Evolutionary conservation across 352 stramenopile genomes (phyloP).

Genomic region (Thalassiosira hispida): DNA sequence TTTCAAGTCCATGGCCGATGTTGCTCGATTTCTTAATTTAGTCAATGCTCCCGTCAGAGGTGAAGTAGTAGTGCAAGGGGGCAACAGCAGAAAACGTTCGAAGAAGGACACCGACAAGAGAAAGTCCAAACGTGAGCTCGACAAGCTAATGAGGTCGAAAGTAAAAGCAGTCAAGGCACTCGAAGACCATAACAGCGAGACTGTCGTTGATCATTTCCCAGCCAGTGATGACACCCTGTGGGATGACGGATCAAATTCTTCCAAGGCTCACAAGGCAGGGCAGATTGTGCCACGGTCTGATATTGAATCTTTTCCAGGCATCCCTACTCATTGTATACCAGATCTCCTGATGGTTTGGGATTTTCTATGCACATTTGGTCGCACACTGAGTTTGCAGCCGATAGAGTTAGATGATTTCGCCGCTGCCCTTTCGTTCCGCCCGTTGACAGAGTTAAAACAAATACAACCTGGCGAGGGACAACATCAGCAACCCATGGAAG

Average conservation of each 20-base stretch:
- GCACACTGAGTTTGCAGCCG: conserved; percentile 68
- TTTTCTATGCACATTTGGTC: conserved; percentile 84
- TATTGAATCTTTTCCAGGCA: conserved; percentile 70
- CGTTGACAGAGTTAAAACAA: conserved; percentile 8
- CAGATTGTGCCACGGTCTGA: conserved; percentile 55
- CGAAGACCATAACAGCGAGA: conserved; percentile 71
- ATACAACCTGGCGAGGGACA: conserved; percentile 24
- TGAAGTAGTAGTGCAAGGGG: background rate
- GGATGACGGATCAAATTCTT: conserved; percentile 39
- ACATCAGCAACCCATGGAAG: conserved; percentile 47
- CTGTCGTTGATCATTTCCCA: conserved; percentile 52
- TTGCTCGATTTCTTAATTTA: conserved; percentile 72
- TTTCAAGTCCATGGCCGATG: conserved; percentile 79
- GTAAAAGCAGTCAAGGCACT: conserved; percentile 64
- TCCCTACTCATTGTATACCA: conserved; percentile 75
- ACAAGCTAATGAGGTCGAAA: conserved; percentile 70
- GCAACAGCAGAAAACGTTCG: conserved; percentile 23
- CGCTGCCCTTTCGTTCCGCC: conserved; percentile 66
- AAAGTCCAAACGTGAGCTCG: conserved; percentile 74
- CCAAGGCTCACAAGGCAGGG: conserved; percentile 35
- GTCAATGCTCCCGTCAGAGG: conserved; percentile 34
- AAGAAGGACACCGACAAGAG: conserved; percentile 71
- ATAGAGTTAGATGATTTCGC: conserved; percentile 84
- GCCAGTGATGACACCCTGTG: conserved; percentile 48
- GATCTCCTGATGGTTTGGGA: conserved; percentile 82